phyloP scores from a whole-genome alignment of 768 basidiomycete species.

The Naganishia vaughanmartiniae region DNA sequence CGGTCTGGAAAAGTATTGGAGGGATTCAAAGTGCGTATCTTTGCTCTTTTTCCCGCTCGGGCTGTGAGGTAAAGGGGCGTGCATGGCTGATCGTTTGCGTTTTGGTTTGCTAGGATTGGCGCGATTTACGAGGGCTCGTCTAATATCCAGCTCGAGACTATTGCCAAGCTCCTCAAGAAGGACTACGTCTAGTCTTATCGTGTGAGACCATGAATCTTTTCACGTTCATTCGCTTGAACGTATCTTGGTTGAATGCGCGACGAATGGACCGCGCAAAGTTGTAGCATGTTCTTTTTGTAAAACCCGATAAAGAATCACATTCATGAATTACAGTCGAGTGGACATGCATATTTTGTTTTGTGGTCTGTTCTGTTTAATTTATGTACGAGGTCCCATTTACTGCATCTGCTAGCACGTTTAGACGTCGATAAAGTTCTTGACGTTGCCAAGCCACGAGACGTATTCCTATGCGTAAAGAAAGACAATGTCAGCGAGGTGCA shows the following conservation, averaged over 20 bases:
- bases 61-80: not conserved
- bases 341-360: not conserved
- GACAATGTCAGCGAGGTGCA: constrained; percentile 19
- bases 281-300: not conserved
- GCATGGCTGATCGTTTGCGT: not conserved
- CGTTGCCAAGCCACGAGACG: constrained; percentile 76
- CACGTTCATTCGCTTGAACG: not conserved
- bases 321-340: not conserved
- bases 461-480: constrained; percentile 67
- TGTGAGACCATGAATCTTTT: not conserved
- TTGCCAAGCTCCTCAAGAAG: constrained; percentile 71
- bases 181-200: constrained; percentile 24
- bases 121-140: constrained; percentile 66
- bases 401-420: not conserved
- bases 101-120: constrained; percentile 35
- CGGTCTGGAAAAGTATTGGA: constrained; percentile 93
- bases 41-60: not conserved
- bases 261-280: not conserved
- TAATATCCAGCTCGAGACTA: constrained; percentile 97
- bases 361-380: not conserved
- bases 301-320: not conserved
- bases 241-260: not conserved
- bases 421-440: constrained; percentile 74
- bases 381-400: not conserved
- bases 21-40: constrained; percentile 30